A percentile compares a stretch with the other conserved stretches of the same genome.
These are phyloP conservation scores for Fusarium sp. DNA, from an alignment of 2,329 filamentous ascomycete genomes.

Conservation along the genomic window DNA sequence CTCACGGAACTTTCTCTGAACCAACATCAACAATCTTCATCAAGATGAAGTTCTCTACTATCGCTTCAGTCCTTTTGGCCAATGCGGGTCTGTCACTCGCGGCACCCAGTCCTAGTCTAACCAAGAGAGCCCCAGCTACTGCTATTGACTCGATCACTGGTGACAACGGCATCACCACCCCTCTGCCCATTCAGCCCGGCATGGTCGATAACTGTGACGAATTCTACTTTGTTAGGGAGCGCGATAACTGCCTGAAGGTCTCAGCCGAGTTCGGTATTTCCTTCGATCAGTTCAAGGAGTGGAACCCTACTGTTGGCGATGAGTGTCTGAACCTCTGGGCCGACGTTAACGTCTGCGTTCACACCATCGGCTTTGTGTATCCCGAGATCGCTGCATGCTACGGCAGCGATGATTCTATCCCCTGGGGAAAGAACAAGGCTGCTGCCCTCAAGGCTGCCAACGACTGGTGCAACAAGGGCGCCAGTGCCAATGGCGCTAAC, in stretches of 20 bases:
- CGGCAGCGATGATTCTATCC: fast-evolving
- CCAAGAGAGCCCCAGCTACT: constrained; percentile 1
- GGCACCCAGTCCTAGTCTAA: not conserved
- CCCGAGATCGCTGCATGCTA: constrained; percentile 8
- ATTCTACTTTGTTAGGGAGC: constrained; percentile 8
- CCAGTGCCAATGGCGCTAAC: not conserved
- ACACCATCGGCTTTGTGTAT: constrained; percentile 14
- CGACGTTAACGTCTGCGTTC: constrained; percentile 12
- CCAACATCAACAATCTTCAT: not conserved
- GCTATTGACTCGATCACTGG: constrained; percentile 11
- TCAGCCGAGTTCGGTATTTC: not conserved
- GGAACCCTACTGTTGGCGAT: constrained; percentile 8
- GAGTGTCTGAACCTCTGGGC: constrained; percentile 11
- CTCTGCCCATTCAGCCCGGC: constrained; percentile 20
- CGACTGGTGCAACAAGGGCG: constrained; percentile 16
- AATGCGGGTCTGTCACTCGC: constrained; percentile 1
- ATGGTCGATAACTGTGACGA: constrained; percentile 24
- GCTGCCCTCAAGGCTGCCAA: not conserved
- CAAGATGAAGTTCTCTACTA: constrained; percentile 17
- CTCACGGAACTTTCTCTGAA: not conserved
- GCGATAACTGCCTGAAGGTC: not conserved
- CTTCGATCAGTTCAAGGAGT: constrained; percentile 8
- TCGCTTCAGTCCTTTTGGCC: not conserved
- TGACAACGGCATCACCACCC: constrained; percentile 21
- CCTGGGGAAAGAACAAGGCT: constrained; percentile 27